A percentile compares a stretch with the other conserved stretches of the same genome.
Evolutionary conservation across 2,329 filamentous ascomycete species (phyloP).

Genomic region (Cladosporium phlei): DNA sequence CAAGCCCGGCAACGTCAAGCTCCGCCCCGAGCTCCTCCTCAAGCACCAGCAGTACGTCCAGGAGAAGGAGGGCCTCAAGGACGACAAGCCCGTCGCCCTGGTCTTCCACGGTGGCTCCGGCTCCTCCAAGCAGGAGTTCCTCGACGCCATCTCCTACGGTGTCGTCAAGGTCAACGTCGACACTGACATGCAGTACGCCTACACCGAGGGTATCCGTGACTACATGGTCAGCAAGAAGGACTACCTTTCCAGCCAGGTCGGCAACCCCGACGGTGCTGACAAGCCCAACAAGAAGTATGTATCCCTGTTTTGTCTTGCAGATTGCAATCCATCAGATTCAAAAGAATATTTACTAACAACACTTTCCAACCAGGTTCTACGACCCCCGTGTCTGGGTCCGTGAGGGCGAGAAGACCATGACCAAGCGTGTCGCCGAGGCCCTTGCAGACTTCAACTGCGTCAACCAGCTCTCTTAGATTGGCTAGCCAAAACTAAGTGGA

Average conservation of each 20-base stretch:
- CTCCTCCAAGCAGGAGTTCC: constrained; percentile 84
- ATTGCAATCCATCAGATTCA: neutral
- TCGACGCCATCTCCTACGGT: constrained; percentile 81
- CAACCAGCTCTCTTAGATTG: constrained; percentile 51
- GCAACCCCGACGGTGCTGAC: constrained; percentile 91
- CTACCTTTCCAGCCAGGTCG: constrained; percentile 79
- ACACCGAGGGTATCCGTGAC: constrained; percentile 87
- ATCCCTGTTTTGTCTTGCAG: neutral
- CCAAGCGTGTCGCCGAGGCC: constrained; percentile 69
- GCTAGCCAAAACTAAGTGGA: neutral
- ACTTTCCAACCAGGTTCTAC: constrained; percentile 37
- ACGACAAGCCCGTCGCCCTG: constrained; percentile 93
- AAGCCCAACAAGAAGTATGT: constrained; percentile 94
- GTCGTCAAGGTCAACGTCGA: constrained; percentile 99
- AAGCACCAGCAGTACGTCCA: constrained; percentile 95
- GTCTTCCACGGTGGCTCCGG: constrained; percentile 99
- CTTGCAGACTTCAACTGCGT: constrained; percentile 89
- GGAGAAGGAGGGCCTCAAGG: constrained; percentile 65
- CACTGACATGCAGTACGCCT: constrained; percentile 95
- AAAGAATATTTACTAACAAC: constrained; percentile 29
- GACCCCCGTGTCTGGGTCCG: constrained; percentile 91
- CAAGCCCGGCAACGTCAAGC: constrained; percentile 95
- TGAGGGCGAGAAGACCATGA: constrained; percentile 97
- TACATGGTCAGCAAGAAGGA: constrained; percentile 93
- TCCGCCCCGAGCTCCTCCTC: constrained; percentile 89